Evolutionary conservation across 148 eudicot genomes (phyloP), one percentile per base, ranked within the genome.

Genomic region (Fagopyrum tataricum): DNA sequence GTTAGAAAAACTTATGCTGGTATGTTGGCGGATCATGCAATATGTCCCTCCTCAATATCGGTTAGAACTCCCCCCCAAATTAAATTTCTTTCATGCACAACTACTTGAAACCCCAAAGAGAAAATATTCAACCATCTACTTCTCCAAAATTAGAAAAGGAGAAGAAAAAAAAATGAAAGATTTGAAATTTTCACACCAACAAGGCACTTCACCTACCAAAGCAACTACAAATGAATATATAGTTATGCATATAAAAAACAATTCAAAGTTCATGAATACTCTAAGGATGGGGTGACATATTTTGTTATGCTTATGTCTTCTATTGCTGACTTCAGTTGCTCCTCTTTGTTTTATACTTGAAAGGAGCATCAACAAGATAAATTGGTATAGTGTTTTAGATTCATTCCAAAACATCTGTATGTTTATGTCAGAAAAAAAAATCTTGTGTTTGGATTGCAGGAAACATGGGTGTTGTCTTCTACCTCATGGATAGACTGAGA

Each of bases 171-270:
- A 20, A 18, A 56, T 56, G 13, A 59, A 59, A 13, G 71, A 73
- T 74, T 84, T 73, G 37, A 46, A 73, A 73, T 74, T 84, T 73
- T 87, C 97, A 86, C 92, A 87, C 96, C 84, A 76, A 59, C 75
- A 69, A 72, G 79, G 78, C 86, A 85, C 73, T 83, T 86, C 88
- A 92, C 92, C 97, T 90, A 92, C 92, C 92, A 78, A 72, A 66
- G 73, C 69, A 84, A 79, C 78, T 67, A 56, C 37, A 21, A 18
- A 15, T 21, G 39, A 40, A 42, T 58, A 17, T 2, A 20, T 26
- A 15, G 37, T 31, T 31, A 31, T 31, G 37, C 37, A 31, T 31
- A 20, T n/a, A 74, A 74, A 20, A 6, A 14, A 44, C 41, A 40
- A 1, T 2, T 8, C 10, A 55, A 55, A 20, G 24, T 26, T 18